These are phyloP conservation scores for Brassica balearica DNA, from an alignment of 441 rosid genomes.

Conservation along the genomic window DNA sequence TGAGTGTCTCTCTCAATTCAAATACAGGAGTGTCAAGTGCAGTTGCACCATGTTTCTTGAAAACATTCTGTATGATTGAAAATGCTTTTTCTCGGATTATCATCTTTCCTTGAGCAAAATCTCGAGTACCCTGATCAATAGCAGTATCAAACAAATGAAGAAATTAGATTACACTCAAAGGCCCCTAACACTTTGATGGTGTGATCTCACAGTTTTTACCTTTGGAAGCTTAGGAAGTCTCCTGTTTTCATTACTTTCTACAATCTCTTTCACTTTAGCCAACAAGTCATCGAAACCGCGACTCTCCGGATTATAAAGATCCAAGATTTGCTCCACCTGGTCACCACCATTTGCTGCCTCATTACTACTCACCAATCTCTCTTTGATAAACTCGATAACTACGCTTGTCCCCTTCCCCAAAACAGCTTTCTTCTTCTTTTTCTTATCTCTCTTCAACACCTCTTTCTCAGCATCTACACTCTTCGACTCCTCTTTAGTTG, in stretches of 20 bases:
- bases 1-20: constrained; percentile 92
- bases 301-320: constrained; percentile 57
- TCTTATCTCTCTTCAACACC: constrained; percentile 48
- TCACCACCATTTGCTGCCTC: constrained; percentile 47
- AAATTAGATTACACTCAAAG: constrained; percentile 8
- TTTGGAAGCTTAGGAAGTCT: constrained; percentile 94
- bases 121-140: constrained; percentile 80
- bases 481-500: constrained; percentile 37
- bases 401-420: constrained; percentile 80
- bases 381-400: constrained; percentile 70
- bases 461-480: constrained; percentile 37
- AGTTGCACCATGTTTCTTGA: constrained; percentile 89
- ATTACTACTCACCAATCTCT: constrained; percentile 51
- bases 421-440: constrained; percentile 68
- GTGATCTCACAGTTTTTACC: constrained; percentile 50
- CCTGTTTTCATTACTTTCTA: constrained; percentile 89
- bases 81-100: constrained; percentile 79
- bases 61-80: constrained; percentile 72
- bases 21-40: constrained; percentile 96
- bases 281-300: constrained; percentile 59
- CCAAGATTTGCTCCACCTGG: constrained; percentile 41
- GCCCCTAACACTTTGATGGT: neutral
- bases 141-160: constrained; percentile 17
- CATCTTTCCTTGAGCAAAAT: constrained; percentile 89
- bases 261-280: constrained; percentile 69